A percentile compares a stretch with the other conserved stretches of the same genome.
Evolutionary conservation across 208 protist genomes (phyloP).

Genomic region (Leishmania tropica): DNA sequence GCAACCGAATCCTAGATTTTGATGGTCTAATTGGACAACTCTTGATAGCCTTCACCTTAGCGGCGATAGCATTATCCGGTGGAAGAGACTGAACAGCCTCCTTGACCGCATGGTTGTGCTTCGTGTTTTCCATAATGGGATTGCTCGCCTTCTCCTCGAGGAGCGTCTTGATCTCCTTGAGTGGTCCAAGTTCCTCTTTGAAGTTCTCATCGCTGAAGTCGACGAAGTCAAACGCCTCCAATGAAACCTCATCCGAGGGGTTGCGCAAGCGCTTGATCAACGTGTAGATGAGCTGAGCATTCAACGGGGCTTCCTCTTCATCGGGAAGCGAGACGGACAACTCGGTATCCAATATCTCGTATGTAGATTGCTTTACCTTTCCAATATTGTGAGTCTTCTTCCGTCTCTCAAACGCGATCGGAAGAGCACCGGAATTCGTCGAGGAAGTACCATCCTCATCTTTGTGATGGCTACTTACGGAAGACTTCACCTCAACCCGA

Average conservation of each 20-base stretch:
- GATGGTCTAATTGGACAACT: slow-evolving; percentile 22
- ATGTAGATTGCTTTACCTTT: slow-evolving; percentile 9
- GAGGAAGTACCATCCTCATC: slow-evolving; percentile 22
- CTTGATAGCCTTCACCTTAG: slow-evolving; percentile 38
- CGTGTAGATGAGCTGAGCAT: slow-evolving; percentile 53
- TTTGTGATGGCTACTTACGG: slow-evolving; percentile 11
- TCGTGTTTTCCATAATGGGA: slow-evolving; percentile 23
- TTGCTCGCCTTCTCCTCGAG: slow-evolving; percentile 49
- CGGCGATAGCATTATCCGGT: slow-evolving; percentile 34
- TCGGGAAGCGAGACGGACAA: slow-evolving; percentile 25
- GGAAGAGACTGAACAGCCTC: slow-evolving; percentile 42
- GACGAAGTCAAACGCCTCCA: slow-evolving; percentile 45
- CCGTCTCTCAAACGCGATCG: slow-evolving; percentile 24
- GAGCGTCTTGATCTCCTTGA: slow-evolving; percentile 44
- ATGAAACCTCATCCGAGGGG: slow-evolving; percentile 30
- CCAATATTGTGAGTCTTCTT: slow-evolving; percentile 18
- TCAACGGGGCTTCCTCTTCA: slow-evolving; percentile 43
- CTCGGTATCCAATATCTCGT: slow-evolving; percentile 23
- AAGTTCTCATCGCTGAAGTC: slow-evolving; percentile 59
- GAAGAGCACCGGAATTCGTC: slow-evolving; percentile 8
- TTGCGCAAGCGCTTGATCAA: slow-evolving; percentile 33
- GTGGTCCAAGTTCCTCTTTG: slow-evolving; percentile 38
- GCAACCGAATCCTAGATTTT: slow-evolving; percentile 8
- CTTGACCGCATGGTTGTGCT: slow-evolving; percentile 31
- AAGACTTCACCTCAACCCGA: slow-evolving; percentile 14